Evolutionary conservation across 2,329 filamentous ascomycete species (phyloP), one percentile per base, ranked within the genome.

Genomic region (Endoconidiophora polonica): DNA sequence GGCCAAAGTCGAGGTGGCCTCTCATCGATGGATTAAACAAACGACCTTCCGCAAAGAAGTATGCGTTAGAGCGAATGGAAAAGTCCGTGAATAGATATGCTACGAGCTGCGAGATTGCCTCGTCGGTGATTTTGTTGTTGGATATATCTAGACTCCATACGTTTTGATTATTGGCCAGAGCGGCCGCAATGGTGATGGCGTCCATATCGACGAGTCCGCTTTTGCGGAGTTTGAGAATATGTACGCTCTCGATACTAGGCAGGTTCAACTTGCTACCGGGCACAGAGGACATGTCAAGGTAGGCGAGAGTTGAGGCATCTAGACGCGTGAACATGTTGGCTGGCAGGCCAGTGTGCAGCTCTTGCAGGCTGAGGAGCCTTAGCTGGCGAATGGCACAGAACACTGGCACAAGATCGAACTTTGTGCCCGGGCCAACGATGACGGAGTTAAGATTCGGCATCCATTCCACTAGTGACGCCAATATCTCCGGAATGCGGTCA

Each of bases 81-180:
- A 48, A 40, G 42, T 50, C 41, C 24, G 33, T 22, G 20, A 45
- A 45, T 7, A 49, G 29, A 36, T 29, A 47, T 36, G 42, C 49
- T 6, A 36, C 36, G 7, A 54, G 22, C 7, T 41, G 36, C 5
- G 29, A 38, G 26, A 54, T 33, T 3, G 62, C 56, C 2, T 37
- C 56, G 56, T 79, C 74, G 0, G 67, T 70, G 7, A 80, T 57
- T 9, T 63, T 65, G 55, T 80, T 81, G 4, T 66, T 48, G 37
- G 66, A 63, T 0, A 79, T 46, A 54, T 80, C 74, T 3, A 79
- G 57, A 55, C 75, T 76, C 75, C 76, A 79, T 9, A 79, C 59
- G 24, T 64, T 68, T 9, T 4, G 58, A 54, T 52, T 58, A 55
- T 39, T 45, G 18, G 47, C 38, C 9, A 55, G 45, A 5, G 49